phyloP scores from a whole-genome alignment of 1,284 basidiomycete genomes.

The Rhodotorula sp. region DNA sequence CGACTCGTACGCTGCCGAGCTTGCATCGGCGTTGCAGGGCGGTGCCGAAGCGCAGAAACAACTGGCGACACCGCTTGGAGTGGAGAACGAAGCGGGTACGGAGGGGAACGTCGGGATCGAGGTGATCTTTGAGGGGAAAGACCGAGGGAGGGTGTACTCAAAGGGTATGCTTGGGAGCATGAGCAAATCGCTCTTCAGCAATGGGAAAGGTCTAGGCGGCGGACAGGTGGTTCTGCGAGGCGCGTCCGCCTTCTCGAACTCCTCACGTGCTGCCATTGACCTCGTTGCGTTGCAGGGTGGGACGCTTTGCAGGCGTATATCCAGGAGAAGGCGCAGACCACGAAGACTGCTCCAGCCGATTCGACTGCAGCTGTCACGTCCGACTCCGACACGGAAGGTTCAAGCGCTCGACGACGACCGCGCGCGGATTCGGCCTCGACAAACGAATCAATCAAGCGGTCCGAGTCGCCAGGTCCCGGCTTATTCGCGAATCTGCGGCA shows the following conservation, averaged over 20 bases:
- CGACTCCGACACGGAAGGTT: not conserved
- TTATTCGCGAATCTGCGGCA: conserved; percentile 26
- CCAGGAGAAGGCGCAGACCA: conserved; percentile 14
- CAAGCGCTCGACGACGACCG: not conserved
- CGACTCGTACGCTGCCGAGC: conserved; percentile 39
- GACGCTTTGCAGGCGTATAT: conserved; percentile 34
- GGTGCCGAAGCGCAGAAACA: conserved; percentile 41
- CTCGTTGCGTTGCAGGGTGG: conserved; percentile 24
- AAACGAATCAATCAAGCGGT: not conserved
- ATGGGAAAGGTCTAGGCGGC: conserved; percentile 19
- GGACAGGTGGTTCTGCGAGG: conserved; percentile 36
- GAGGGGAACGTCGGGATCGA: conserved; percentile 42
- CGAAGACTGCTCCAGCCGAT: not conserved
- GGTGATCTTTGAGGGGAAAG: conserved; percentile 46
- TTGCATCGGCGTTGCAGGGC: conserved; percentile 35
- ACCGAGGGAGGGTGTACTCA: conserved; percentile 42
- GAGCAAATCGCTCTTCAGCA: conserved; percentile 26
- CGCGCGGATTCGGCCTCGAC: not conserved
- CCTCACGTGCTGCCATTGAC: too few species aligned
- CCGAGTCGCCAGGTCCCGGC: conserved; percentile 7
- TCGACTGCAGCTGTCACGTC: not conserved
- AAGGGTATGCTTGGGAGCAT: conserved; percentile 27
- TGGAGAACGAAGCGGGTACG: conserved; percentile 25
- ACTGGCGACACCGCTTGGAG: conserved; percentile 45
- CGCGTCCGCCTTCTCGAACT: not conserved